phyloP scores from a whole-genome alignment of 345 rosid genomes.

The Kernera saxatilis region DNA sequence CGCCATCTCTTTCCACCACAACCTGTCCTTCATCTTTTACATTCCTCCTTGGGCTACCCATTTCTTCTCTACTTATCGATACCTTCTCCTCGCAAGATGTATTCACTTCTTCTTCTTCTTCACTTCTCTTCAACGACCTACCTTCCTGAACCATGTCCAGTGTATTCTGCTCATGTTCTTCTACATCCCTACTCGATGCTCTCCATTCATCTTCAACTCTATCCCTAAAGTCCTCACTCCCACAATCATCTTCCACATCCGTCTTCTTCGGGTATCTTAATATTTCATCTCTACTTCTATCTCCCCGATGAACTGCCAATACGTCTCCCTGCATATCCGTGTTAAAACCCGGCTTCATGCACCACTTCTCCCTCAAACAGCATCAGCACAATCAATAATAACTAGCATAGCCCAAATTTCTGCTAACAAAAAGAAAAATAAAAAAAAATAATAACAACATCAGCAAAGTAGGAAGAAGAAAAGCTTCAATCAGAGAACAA shows the following conservation, averaged over 20 bases:
- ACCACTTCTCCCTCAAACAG: slow-evolving; percentile 6
- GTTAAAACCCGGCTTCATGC: neutral
- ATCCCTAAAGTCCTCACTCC: neutral
- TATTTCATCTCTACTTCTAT: slow-evolving; percentile 5
- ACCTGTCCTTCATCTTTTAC: neutral
- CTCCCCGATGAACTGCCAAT: slow-evolving; percentile 28
- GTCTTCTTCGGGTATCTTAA: slow-evolving; percentile 14
- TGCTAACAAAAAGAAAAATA: neutral
- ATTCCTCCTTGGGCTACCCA: neutral
- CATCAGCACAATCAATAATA: slow-evolving; percentile 5
- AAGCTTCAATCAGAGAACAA: neutral
- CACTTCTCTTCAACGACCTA: neutral
- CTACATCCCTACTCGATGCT: neutral
- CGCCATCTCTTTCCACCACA: slow-evolving; percentile 8
- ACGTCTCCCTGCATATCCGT: slow-evolving; percentile 29
- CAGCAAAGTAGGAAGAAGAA: neutral
- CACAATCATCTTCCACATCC: slow-evolving; percentile 6
- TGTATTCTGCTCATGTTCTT: neutral
- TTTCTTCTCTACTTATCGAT: slow-evolving; percentile 5
- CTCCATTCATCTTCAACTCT: slow-evolving; percentile 27
- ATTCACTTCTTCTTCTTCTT: neutral
- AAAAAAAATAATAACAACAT: neutral
- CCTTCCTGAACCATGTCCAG: neutral
- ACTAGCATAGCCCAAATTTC: neutral
- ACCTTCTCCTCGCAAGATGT: slow-evolving; percentile 6